Evolutionary conservation across 495 filamentous ascomycete species (phyloP), one percentile per base, ranked within the genome.

Genomic region (Lasiosphaeriaceae sp.): DNA sequence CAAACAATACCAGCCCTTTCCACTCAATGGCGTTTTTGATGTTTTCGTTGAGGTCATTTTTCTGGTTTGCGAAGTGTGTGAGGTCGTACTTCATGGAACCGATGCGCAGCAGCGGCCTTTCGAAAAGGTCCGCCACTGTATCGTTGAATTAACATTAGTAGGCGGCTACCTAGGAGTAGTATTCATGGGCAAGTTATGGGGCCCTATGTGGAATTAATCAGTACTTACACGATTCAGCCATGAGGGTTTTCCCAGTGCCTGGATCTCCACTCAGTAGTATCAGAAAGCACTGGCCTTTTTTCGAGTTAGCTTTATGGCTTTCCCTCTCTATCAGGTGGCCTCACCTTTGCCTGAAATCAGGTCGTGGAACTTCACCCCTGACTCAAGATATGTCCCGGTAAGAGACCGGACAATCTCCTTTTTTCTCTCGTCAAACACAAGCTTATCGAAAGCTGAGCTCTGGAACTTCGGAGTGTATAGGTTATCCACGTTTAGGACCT

Each of bases 181-280:
- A n/a, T n/a, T n/a, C n/a, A n/a, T n/a, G n/a, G n/a, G n/a, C n/a
- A n/a, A n/a, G n/a, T n/a, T n/a, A n/a, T n/a, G n/a, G n/a, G n/a
- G n/a, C n/a, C n/a, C n/a, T n/a, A n/a, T n/a, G n/a, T n/a, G n/a
- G n/a, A n/a, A n/a, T n/a, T n/a, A n/a, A n/a, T n/a, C 34, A 2
- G 14, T 43, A 24, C 54, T 50, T 41, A 65, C 58, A 52, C 26
- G 61, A 54, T 57, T 66, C 62, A 1, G 50, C 60, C 16, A 63
- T 63, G 19, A 67, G 37, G 0, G 62, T 66, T 29, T 71, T 71
- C 11, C 67, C 67, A 0, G 57, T 64, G 5, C 66, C 68, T 20
- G 68, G 61, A 14, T 66, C 61, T 11, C 66, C 68, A 31, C 57
- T 60, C 2, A 71, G 50, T 9, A 71, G 57, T 0, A 69, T 24